These are phyloP conservation scores for Fusarium sp. DNA, from an alignment of 2,329 filamentous ascomycete genomes.

Conservation along the genomic window DNA sequence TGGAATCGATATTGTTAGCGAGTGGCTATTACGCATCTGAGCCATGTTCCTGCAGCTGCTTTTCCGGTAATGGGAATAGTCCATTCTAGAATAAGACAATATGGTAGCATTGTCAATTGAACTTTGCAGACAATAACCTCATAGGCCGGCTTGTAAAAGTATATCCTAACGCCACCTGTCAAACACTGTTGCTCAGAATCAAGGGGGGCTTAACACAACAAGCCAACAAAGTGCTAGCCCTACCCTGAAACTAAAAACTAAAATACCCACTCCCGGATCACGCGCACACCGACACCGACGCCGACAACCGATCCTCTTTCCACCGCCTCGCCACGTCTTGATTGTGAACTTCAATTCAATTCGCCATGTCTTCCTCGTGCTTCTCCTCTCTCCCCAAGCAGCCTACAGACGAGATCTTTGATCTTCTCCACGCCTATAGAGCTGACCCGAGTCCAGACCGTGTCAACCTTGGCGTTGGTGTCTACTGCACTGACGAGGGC, in stretches of 20 bases:
- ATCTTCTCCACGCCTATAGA: conserved; percentile 30
- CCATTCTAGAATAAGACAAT: too few species aligned
- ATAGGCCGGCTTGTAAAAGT: too few species aligned
- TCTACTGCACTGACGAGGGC: conserved; percentile 46
- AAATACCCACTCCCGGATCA: conserved; percentile 35
- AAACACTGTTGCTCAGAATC: neutral
- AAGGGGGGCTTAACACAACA: conserved; percentile 15
- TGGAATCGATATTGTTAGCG: too few species aligned
- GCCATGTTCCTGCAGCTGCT: too few species aligned
- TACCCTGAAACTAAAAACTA: conserved; percentile 19
- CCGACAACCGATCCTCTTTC: neutral
- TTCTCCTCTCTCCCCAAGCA: conserved; percentile 25
- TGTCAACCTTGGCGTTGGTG: conserved; percentile 44
- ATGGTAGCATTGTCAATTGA: too few species aligned
- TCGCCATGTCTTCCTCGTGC: conserved; percentile 19
- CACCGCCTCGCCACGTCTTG: conserved; percentile 18
- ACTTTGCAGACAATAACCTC: too few species aligned
- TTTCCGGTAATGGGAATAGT: too few species aligned
- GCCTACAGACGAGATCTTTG: conserved; percentile 37
- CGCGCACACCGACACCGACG: conserved; percentile 1
- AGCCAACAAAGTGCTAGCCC: conserved; percentile 21
- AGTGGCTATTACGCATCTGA: too few species aligned
- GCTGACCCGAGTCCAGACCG: conserved; percentile 37
- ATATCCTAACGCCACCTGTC: too few species aligned
- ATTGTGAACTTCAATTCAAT: neutral